phyloP scores from a whole-genome alignment of 495 filamentous ascomycete species.

The Xylaria castorea region DNA sequence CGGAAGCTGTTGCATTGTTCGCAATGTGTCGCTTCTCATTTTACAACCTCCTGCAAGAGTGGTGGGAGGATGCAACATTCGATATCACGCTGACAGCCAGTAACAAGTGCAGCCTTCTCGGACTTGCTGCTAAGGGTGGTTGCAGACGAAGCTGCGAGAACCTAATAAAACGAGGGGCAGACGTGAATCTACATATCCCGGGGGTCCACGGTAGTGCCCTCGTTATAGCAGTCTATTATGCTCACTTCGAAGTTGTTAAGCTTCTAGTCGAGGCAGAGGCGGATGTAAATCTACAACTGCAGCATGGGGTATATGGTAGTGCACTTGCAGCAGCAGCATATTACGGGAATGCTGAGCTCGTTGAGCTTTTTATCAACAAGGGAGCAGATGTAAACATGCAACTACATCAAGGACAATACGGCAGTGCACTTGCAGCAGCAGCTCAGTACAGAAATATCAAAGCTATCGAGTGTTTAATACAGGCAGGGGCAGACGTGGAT shows the following conservation, averaged over 20 bases:
- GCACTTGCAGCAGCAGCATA: not conserved
- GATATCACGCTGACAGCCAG: not conserved
- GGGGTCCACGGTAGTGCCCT: conserved; percentile 8
- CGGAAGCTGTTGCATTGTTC: not conserved
- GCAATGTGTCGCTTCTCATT: conserved; percentile 1
- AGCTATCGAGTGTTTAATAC: not conserved
- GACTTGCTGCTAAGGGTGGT: not conserved
- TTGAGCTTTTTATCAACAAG: not conserved
- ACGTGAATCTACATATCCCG: not conserved
- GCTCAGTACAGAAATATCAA: no score
- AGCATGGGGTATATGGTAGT: not conserved
- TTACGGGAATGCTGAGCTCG: not conserved
- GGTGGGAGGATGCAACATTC: not conserved
- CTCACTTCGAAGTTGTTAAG: not conserved
- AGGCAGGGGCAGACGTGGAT: no score
- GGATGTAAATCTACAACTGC: not conserved
- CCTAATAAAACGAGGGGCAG: not conserved
- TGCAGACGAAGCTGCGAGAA: not conserved
- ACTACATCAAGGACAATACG: not conserved
- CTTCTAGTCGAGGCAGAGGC: not conserved
- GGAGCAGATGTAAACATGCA: not conserved
- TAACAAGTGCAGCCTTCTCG: not conserved
- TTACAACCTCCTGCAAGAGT: not conserved
- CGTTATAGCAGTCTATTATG: not conserved
- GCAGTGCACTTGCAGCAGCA: not conserved